Evolutionary conservation across 2,329 filamentous ascomycete species (phyloP), one percentile per base, ranked within the genome.

Genomic region (Plenodomus tracheiphilus): DNA sequence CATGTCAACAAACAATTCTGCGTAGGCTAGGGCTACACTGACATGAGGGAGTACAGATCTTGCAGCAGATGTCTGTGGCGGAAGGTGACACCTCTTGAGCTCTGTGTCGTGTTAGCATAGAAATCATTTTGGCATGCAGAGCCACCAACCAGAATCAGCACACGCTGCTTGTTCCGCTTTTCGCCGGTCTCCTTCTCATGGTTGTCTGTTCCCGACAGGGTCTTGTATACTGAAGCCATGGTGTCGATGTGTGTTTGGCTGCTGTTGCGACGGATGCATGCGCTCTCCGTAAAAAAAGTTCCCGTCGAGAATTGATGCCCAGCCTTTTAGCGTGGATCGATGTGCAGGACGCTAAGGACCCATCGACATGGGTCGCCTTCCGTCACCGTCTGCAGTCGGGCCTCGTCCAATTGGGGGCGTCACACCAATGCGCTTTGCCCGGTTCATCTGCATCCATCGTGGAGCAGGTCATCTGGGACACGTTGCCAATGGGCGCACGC

Each of bases 61-160:
- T 92, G 89, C 54, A 99, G 82, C 37, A 99, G 81, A 76, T 99
- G 94, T 37, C 94, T 88, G 74, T 97, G 94, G 74, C 93, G 95
- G 51, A 89, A 91, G 28, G 93, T 96, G 44, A 97, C 90, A 56
- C 94, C 94, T 77, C 94, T 82, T 19, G 92, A 97, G 20, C 90
- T 94, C 68, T 70, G 42, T 19, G 2, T 5, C 2, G 18, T 3
- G 39, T 70, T 51, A 70, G 64, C 49, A 59, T 32, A 32, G 28
- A 30, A 32, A 39, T 20, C 19, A 45, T 18, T 6, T 15, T 34
- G 47, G 36, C 21, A 34, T 18, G 25, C 18, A 41, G 19, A 49
- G 32, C n/a, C 34, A 44, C 22, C 39, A 58, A 70, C 68, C 62
- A 99, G 81, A 66, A 97, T 92, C 57, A 99, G 79, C 43, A 97